phyloP scores from a whole-genome alignment of 148 eudicot genomes.

The Amaranthus cruentus region DNA sequence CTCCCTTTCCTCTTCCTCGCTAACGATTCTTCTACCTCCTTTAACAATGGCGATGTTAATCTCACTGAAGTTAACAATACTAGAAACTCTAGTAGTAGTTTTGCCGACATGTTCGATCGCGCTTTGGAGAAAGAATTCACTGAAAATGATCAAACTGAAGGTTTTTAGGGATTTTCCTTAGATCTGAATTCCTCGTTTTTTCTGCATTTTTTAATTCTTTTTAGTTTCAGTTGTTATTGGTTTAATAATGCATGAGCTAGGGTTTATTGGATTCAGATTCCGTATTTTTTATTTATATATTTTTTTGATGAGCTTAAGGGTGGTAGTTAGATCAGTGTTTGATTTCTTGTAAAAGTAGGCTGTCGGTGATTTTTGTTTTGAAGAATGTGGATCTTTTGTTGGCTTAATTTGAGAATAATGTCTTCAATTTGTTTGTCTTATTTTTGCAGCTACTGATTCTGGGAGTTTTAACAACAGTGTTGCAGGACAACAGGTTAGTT shows the following conservation, averaged over 20 bases:
- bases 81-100: slow-evolving; percentile 41
- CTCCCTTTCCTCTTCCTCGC: slow-evolving; percentile 16
- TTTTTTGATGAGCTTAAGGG: neutral
- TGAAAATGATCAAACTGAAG: slow-evolving; percentile 78
- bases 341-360: neutral
- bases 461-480: slow-evolving; percentile 98
- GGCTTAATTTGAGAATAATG: neutral
- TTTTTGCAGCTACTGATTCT: slow-evolving; percentile 54
- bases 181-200: slow-evolving; percentile 31
- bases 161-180: slow-evolving; percentile 24
- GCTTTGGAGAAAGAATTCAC: slow-evolving; percentile 90
- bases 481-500: slow-evolving; percentile 74
- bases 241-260: neutral
- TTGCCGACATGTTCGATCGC: slow-evolving; percentile 94
- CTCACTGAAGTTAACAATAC: slow-evolving; percentile 15
- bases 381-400: slow-evolving; percentile 13
- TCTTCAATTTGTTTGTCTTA: slow-evolving; percentile 4
- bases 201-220: slow-evolving; percentile 2
- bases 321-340: neutral
- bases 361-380: neutral
- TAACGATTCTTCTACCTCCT: slow-evolving; percentile 6
- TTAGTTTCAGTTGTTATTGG: slow-evolving; percentile 11
- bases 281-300: neutral
- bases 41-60: slow-evolving; percentile 18
- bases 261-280: neutral